Base-by-base conservation (phyloP, 2,329 filamentous ascomycete species). In the Neurospora sp. region DNA sequence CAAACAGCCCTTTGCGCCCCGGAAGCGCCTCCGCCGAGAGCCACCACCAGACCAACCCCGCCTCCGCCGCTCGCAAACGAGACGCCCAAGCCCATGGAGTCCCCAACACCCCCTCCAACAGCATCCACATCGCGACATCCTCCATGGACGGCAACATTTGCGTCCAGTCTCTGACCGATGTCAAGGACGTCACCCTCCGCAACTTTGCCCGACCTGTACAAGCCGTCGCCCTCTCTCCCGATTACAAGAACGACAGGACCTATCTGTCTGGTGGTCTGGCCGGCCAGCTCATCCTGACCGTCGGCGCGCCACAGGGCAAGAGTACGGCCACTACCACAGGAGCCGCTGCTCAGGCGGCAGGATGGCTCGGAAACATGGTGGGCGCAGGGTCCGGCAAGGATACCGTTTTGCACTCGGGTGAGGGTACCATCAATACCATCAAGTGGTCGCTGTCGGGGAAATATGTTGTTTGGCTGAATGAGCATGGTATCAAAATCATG, bases 401-500 rank as follows among this genome's bases (percentile, higher is more conserved):
- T 77, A 93, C 89, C 0, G 84, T 97, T 3, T 80, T 98, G 66
- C 96, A 99, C 78, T 93, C 92, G 8, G 96, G 96, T 2, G 96
- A 99, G 81, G 96, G 96, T 3, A 88, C 89, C 2, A 96, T 99
- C 73, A 95, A 89, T 78, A 91, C 90, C 3, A 96, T 99, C 77
- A 95, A 96, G 79, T 99, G 95, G 93, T 98, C 95, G 0, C 79
- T 95, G 52, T 95, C 93, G 0, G 95, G 96, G 0, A 96, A 91
- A 80, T 98, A 94, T 77, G 91, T 97, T 0, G 92, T 90, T 0
- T 99, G 96, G 96, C 86, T 97, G 52, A 99, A 98, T 76, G 96
- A 99, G 80, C 91, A 96, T 76, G 96, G 96, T 4, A 96, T 98
- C 78, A 97, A 97, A 79, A 96, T 99, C 72, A 98, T 98, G 94